These are phyloP conservation scores for Vairimorpha necatrix DNA, from an alignment of 371 early-diverging fungal species.

Conservation along the genomic window DNA sequence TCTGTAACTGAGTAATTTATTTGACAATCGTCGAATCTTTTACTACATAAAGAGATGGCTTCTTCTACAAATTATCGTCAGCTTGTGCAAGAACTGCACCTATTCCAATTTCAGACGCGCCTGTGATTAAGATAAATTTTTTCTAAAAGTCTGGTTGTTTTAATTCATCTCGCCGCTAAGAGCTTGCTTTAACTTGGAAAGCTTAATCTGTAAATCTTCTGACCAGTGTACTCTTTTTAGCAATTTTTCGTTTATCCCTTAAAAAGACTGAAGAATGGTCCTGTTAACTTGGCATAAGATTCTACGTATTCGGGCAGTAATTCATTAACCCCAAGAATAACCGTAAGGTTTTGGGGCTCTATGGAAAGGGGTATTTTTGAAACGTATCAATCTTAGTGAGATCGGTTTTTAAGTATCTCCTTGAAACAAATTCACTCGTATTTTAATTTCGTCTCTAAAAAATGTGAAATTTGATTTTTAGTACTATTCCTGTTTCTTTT, in stretches of 20 bases:
- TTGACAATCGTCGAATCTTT: neutral
- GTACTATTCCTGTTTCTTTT: neutral
- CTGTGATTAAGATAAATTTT: slow-evolving; percentile 40
- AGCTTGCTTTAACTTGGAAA: neutral
- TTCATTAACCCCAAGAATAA: slow-evolving; percentile 29
- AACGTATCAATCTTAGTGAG: slow-evolving; percentile 23
- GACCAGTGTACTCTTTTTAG: neutral
- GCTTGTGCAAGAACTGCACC: slow-evolving; percentile 26
- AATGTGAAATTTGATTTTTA: slow-evolving; percentile 20
- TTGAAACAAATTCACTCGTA: slow-evolving; percentile 18
- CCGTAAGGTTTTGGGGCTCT: slow-evolving; percentile 12
- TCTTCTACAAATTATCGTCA: slow-evolving; percentile 1
- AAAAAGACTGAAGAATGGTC: neutral
- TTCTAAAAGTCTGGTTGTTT: slow-evolving; percentile 26
- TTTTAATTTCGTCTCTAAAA: slow-evolving; percentile 25
- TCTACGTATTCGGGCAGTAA: neutral
- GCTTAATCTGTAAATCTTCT: neutral
- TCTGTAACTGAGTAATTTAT: slow-evolving; percentile 22
- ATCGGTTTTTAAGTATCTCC: neutral
- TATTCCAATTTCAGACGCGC: slow-evolving; percentile 25
- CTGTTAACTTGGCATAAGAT: neutral
- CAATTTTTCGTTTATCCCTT: neutral
- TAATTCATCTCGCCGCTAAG: neutral
- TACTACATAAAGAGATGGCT: neutral
- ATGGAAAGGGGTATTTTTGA: neutral